phyloP scores from a whole-genome alignment of 1,284 basidiomycete genomes.

The Fomitiporia mediterranea region DNA sequence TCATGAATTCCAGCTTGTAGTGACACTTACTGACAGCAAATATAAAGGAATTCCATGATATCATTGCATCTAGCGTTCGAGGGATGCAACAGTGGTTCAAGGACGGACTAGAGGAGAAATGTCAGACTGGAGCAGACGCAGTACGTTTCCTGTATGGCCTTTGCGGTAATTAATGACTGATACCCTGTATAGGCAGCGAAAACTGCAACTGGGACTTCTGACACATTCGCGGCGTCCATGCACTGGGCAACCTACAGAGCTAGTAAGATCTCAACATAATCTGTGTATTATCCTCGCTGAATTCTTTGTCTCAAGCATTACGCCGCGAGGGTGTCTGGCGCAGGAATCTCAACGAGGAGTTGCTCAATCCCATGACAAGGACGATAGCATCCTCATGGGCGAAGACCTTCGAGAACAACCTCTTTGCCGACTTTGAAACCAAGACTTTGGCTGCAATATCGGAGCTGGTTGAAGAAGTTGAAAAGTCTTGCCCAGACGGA shows the following conservation, averaged over 20 bases:
- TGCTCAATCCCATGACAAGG: slow-evolving; percentile 52
- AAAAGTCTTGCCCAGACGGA: slow-evolving; percentile 43
- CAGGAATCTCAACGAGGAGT: slow-evolving; percentile 54
- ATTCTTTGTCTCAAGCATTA: slow-evolving; percentile 34
- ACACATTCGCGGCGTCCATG: slow-evolving; percentile 49
- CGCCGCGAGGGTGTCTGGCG: slow-evolving; percentile 51
- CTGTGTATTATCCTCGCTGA: slow-evolving; percentile 9
- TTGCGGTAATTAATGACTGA: neutral
- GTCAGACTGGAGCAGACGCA: slow-evolving; percentile 43
- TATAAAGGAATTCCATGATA: slow-evolving; percentile 41
- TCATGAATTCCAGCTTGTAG: neutral
- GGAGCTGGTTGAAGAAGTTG: slow-evolving; percentile 44
- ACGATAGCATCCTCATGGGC: slow-evolving; percentile 57
- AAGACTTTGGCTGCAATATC: slow-evolving; percentile 36
- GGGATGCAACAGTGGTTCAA: slow-evolving; percentile 46
- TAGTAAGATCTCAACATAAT: slow-evolving; percentile 33
- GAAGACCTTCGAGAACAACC: slow-evolving; percentile 53
- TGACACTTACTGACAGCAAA: slow-evolving; percentile 9
- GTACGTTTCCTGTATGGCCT: slow-evolving; percentile 31
- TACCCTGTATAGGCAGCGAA: slow-evolving; percentile 38
- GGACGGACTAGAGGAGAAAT: slow-evolving; percentile 55
- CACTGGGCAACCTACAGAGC: slow-evolving; percentile 57
- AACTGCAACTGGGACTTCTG: slow-evolving; percentile 42
- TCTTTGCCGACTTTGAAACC: slow-evolving; percentile 47
- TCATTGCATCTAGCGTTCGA: slow-evolving; percentile 40